These are phyloP conservation scores for Pyrenopolyporus hunteri DNA, from an alignment of 495 filamentous ascomycete species.

Conservation along the genomic window DNA sequence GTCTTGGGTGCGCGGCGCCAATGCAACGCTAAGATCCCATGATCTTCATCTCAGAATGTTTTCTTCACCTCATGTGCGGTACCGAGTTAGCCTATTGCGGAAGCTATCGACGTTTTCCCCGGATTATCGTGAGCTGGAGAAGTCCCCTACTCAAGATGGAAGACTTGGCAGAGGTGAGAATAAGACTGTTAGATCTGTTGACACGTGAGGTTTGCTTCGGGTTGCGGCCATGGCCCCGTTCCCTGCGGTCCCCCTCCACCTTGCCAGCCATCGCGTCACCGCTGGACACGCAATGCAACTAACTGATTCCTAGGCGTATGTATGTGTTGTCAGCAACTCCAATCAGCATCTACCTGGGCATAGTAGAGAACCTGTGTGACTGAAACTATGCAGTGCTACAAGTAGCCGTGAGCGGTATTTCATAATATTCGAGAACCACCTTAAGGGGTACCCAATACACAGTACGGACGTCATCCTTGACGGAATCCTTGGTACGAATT, in stretches of 20 bases:
- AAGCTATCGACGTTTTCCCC: constrained; percentile 26
- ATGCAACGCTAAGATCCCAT: constrained; percentile 35
- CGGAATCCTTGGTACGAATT: neutral
- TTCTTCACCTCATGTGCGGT: constrained; percentile 34
- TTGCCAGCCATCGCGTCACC: constrained; percentile 15
- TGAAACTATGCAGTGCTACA: constrained; percentile 9
- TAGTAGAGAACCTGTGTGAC: constrained; percentile 7
- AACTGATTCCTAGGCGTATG: constrained; percentile 12
- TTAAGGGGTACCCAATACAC: neutral
- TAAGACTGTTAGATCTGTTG: constrained; percentile 16
- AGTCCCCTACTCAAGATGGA: neutral
- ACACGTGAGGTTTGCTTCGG: constrained; percentile 28
- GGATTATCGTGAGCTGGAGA: constrained; percentile 30
- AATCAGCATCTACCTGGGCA: neutral
- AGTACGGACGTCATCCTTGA: neutral
- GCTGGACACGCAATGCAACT: constrained; percentile 18
- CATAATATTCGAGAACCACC: neutral
- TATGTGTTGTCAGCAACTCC: constrained; percentile 16
- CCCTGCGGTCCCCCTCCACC: constrained; percentile 14
- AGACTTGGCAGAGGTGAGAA: constrained; percentile 29
- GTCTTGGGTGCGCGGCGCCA: constrained; percentile 21
- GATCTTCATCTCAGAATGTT: constrained; percentile 16
- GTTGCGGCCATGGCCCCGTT: constrained; percentile 18
- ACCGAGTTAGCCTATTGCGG: constrained; percentile 21
- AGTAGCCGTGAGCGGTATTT: constrained; percentile 1